Percentiles rank a stretch among this genome's conserved stretches.
Conservation (phyloP, 257 asterid genomes). For the Linaria vulgaris region DNA sequence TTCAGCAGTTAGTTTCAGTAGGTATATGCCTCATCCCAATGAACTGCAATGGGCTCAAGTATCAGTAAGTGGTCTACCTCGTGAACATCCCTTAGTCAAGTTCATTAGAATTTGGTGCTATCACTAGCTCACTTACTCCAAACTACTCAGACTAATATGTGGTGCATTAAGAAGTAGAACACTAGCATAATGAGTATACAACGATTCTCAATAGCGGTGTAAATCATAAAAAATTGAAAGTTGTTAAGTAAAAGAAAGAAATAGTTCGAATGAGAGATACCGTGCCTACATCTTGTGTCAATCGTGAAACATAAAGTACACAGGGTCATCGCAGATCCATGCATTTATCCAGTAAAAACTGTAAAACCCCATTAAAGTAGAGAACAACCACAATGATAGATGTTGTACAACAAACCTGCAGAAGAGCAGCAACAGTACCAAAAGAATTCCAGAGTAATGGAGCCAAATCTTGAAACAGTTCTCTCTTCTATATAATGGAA, state of each 20-base stretch:
- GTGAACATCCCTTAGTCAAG: too few relatives aligned
- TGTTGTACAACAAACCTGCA: conserved; percentile 59
- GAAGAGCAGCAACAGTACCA: conserved; percentile 90
- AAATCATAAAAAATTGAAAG: too few relatives aligned
- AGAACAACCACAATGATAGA: not conserved
- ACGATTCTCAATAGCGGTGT: too few relatives aligned
- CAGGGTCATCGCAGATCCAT: not conserved
- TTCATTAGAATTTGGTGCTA: too few relatives aligned
- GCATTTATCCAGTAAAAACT: too few relatives aligned
- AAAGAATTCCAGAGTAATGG: conserved; percentile 93
- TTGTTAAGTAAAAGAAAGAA: too few relatives aligned
- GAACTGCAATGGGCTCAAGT: not conserved
- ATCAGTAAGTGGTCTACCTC: not conserved
- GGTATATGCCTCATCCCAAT: not conserved
- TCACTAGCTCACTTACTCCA: too few relatives aligned
- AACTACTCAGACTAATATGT: too few relatives aligned
- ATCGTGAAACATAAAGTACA: not conserved
- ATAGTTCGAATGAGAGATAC: not conserved
- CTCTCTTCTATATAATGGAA: conserved; percentile 64
- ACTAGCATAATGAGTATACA: too few relatives aligned
- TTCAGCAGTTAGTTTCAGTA: not conserved
- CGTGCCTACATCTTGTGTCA: not conserved
- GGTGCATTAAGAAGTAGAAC: too few relatives aligned
- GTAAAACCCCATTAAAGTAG: not conserved
- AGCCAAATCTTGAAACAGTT: conserved; percentile 85